Evolutionary conservation across 805 yeast genomes (phyloP).

Genomic region (Yarrowia hollandica): DNA sequence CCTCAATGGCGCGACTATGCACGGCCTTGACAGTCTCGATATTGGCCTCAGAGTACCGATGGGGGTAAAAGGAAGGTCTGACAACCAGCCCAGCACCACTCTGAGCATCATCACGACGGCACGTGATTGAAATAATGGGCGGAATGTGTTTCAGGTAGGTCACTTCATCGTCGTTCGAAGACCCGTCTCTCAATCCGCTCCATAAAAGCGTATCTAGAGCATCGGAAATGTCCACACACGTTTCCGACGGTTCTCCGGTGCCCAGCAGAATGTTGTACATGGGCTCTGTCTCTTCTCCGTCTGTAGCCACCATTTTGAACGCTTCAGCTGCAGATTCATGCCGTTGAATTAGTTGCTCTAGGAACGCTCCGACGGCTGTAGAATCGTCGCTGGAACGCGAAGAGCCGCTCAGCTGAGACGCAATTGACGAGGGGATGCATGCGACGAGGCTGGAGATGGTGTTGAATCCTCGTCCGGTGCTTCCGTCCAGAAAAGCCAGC

Average conservation of each 20-base stretch:
- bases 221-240: constrained; percentile 33
- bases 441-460: constrained; percentile 29
- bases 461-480: constrained; percentile 36
- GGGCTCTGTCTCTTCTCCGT: constrained; percentile 29
- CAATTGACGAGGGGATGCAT: constrained; percentile 7
- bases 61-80: constrained; percentile 34
- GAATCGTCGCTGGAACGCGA: constrained; percentile 31
- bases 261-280: constrained; percentile 6
- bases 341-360: constrained; percentile 30
- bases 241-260: constrained; percentile 4
- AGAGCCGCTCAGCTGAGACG: constrained; percentile 11
- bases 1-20: constrained; percentile 13
- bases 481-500: constrained; percentile 40
- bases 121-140: constrained; percentile 33
- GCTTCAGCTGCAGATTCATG: not conserved
- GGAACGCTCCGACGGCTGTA: constrained; percentile 30
- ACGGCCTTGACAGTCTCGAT: constrained; percentile 27
- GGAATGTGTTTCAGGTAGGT: constrained; percentile 34
- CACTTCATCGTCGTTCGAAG: constrained; percentile 20
- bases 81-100: constrained; percentile 35
- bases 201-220: constrained; percentile 35
- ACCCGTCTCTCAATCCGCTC: constrained; percentile 29
- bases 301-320: constrained; percentile 29
- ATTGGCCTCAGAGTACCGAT: constrained; percentile 32
- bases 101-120: constrained; percentile 36